phyloP scores from a whole-genome alignment of 805 yeast species.

The Starmerella scarabaei region DNA sequence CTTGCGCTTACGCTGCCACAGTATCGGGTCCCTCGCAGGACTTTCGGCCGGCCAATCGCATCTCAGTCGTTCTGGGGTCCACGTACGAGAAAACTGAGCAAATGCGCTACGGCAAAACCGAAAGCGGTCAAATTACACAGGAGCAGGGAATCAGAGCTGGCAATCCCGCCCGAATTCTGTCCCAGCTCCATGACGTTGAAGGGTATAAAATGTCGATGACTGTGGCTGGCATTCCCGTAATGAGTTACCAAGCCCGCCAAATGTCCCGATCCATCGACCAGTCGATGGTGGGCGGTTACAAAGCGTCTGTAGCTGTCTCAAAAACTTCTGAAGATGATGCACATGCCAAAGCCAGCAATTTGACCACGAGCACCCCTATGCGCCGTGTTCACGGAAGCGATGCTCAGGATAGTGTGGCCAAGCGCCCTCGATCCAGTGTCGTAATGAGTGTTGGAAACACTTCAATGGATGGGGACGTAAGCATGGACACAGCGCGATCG shows the following conservation, averaged over 20 bases:
- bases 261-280: neutral
- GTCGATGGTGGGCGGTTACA: too few relatives aligned
- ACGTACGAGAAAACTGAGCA: conserved; percentile 26
- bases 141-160: neutral
- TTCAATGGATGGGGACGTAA: conserved; percentile 14
- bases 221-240: conserved; percentile 6
- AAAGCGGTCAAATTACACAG: conserved; percentile 2
- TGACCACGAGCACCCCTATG: conserved; percentile 8
- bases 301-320: too few relatives aligned
- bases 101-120: conserved; percentile 1
- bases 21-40: conserved; percentile 19
- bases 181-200: conserved; percentile 6
- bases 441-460: neutral
- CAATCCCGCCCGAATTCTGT: conserved; percentile 12
- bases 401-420: conserved; percentile 11
- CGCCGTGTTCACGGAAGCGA: conserved; percentile 3
- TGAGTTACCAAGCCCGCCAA: conserved; percentile 6
- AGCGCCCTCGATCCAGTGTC: conserved; percentile 11
- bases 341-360: neutral
- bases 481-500: conserved; percentile 16
- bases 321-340: too few relatives aligned
- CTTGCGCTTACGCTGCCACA: conserved; percentile 22
- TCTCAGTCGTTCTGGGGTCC: conserved; percentile 20
- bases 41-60: conserved; percentile 19
- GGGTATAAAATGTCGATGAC: conserved; percentile 3